These are phyloP conservation scores for Zanthoxylum bungeanum DNA, from an alignment of 345 rosid genomes.

Conservation along the genomic window DNA sequence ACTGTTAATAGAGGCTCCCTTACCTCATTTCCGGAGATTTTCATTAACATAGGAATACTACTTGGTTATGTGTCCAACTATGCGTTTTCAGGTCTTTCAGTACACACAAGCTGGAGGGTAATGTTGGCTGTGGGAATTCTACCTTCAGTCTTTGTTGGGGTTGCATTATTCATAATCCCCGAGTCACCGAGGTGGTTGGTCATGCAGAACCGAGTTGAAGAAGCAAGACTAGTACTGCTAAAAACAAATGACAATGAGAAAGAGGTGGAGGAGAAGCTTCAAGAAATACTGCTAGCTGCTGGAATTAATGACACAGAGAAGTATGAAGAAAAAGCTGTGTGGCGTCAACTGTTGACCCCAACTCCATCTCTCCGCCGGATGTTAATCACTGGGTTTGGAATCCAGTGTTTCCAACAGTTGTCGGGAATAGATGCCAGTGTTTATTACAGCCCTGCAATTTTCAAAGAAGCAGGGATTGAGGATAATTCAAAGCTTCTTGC, in stretches of 20 bases:
- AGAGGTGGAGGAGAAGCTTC: constrained; percentile 76
- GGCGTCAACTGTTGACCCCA: constrained; percentile 76
- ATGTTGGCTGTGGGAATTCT: constrained; percentile 90
- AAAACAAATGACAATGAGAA: constrained; percentile 66
- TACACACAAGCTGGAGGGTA: constrained; percentile 73
- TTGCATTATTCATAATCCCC: constrained; percentile 79
- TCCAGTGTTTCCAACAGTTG: constrained; percentile 89
- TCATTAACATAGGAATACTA: constrained; percentile 77
- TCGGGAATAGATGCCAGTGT: constrained; percentile 80
- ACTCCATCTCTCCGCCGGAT: constrained; percentile 64
- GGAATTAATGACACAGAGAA: constrained; percentile 36
- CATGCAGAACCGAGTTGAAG: constrained; percentile 69
- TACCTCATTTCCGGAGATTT: constrained; percentile 85
- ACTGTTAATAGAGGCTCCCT: constrained; percentile 62
- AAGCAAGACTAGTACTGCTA: constrained; percentile 66
- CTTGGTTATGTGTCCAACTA: constrained; percentile 92
- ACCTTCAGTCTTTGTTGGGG: constrained; percentile 74
- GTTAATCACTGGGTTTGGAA: constrained; percentile 73
- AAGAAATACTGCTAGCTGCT: constrained; percentile 72
- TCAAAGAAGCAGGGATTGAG: constrained; percentile 59
- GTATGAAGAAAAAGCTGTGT: constrained; percentile 58
- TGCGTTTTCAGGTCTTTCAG: constrained; percentile 66
- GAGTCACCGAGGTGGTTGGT: constrained; percentile 94
- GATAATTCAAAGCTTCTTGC: constrained; percentile 58
- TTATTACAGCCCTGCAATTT: constrained; percentile 79